Conservation (phyloP, 306 rosid species). For the Begonia peltatifolia region DNA sequence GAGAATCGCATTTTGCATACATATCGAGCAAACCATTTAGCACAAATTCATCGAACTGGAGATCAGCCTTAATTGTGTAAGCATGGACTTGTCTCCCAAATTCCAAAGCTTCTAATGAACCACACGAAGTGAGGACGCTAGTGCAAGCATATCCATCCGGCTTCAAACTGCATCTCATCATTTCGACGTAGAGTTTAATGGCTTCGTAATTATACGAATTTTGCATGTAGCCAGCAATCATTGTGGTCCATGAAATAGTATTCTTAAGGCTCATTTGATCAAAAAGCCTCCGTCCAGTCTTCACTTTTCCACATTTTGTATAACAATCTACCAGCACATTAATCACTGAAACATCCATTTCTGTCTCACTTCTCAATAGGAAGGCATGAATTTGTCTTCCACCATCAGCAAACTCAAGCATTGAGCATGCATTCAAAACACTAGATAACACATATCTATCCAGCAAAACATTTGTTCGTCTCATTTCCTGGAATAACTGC, state of each 20-base stretch:
- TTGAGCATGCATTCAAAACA: slow-evolving; percentile 69
- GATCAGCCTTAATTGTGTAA: slow-evolving; percentile 45
- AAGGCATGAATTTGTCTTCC: slow-evolving; percentile 81
- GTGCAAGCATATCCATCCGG: slow-evolving; percentile 70
- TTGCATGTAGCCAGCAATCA: slow-evolving; percentile 91
- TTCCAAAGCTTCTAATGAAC: slow-evolving; percentile 42
- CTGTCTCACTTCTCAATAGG: slow-evolving; percentile 43
- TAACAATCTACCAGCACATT: slow-evolving; percentile 74
- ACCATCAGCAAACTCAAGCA: slow-evolving; percentile 43
- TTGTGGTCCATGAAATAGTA: slow-evolving; percentile 75
- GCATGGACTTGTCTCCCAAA: slow-evolving; percentile 74
- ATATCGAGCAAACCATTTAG: slow-evolving; percentile 76
- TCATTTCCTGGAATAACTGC: slow-evolving; percentile 48
- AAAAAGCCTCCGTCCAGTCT: slow-evolving; percentile 37
- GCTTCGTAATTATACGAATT: slow-evolving; percentile 61
- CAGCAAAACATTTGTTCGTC: slow-evolving; percentile 28
- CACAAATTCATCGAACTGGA: slow-evolving; percentile 56
- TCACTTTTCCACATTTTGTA: slow-evolving; percentile 57
- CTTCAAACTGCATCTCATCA: slow-evolving; percentile 46
- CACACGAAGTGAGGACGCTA: slow-evolving; percentile 77
- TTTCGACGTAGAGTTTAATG: slow-evolving; percentile 40
- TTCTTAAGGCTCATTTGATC: slow-evolving; percentile 35
- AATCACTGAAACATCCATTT: slow-evolving; percentile 50
- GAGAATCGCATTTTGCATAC: slow-evolving; percentile 73
- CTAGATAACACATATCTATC: slow-evolving; percentile 68